phyloP scores from a whole-genome alignment of 1,284 basidiomycete genomes.

The Moesziomyces sp. region DNA sequence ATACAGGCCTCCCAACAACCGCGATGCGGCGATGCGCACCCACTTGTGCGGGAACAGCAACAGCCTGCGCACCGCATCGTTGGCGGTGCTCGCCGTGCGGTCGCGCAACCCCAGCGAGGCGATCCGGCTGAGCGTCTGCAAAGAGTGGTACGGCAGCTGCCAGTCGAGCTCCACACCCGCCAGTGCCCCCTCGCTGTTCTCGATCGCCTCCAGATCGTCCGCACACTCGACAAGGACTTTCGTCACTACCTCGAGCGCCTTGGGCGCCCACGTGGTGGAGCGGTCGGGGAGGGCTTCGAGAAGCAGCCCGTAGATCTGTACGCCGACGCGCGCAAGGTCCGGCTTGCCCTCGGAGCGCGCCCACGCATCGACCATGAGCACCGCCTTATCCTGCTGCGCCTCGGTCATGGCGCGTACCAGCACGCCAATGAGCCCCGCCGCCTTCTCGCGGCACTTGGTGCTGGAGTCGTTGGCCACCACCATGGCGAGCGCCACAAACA shows the following conservation, averaged over 20 bases:
- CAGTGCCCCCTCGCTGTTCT: constrained; percentile 62
- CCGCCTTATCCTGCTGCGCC: constrained; percentile 74
- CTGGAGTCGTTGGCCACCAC: constrained; percentile 93
- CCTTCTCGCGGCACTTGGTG: constrained; percentile 86
- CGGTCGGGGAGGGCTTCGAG: constrained; percentile 70
- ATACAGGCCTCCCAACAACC: constrained; percentile 81
- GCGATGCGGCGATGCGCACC: constrained; percentile 85
- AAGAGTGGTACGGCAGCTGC: constrained; percentile 84
- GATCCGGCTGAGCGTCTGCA: constrained; percentile 37
- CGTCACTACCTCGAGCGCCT: constrained; percentile 29
- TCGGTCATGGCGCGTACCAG: constrained; percentile 79
- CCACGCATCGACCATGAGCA: constrained; percentile 85
- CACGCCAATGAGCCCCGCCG: constrained; percentile 81
- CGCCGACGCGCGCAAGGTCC: constrained; percentile 77
- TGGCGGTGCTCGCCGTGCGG: constrained; percentile 6
- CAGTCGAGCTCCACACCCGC: constrained; percentile 75
- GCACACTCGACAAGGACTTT: constrained; percentile 44
- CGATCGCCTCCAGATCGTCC: constrained; percentile 48
- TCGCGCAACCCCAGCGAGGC: constrained; percentile 7
- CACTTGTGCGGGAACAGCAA: constrained; percentile 92
- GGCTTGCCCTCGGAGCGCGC: constrained; percentile 73
- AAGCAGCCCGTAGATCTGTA: constrained; percentile 71
- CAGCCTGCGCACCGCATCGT: constrained; percentile 75
- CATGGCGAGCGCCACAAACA: constrained; percentile 93
- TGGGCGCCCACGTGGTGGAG: constrained; percentile 23